Conservation (phyloP, 441 rosid species). For the Raphanus hybrid region DNA sequence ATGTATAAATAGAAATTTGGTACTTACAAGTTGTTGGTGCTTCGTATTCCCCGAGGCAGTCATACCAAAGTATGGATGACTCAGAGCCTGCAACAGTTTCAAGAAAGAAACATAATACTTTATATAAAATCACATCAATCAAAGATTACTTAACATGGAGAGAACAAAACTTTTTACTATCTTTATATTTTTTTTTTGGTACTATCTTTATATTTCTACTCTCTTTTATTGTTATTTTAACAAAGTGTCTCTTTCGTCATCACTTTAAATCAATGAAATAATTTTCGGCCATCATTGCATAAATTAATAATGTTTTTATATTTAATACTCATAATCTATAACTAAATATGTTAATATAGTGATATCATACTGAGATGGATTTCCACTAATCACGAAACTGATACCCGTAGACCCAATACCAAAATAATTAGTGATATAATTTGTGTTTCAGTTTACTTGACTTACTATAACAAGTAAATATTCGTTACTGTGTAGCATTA, state of each 20-base stretch:
- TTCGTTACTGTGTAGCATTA: conserved; percentile 6
- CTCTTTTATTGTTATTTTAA: not conserved
- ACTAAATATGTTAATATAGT: not conserved
- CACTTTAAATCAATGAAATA: conserved; percentile 7
- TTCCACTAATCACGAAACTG: conserved; percentile 10
- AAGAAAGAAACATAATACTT: conserved; percentile 14
- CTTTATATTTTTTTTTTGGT: conserved; percentile 9
- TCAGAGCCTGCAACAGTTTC: conserved; percentile 70
- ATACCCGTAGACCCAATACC: conserved; percentile 9
- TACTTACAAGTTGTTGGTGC: conserved; percentile 60
- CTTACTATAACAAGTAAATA: not conserved
- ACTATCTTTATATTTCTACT: conserved; percentile 11
- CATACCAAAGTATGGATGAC: conserved; percentile 91
- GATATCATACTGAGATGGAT: conserved; percentile 10
- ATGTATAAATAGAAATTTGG: conserved; percentile 5
- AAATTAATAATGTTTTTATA: not conserved
- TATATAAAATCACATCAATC: conserved; percentile 44
- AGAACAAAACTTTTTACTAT: conserved; percentile 34
- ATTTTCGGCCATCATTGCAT: conserved; percentile 1
- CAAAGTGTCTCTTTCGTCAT: not conserved
- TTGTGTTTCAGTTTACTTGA: conserved; percentile 12
- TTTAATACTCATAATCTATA: not conserved
- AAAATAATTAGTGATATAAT: conserved; percentile 3
- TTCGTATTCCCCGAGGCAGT: conserved; percentile 64
- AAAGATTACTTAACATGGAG: conserved; percentile 38